Percentiles rank a stretch among this genome's conserved stretches.
phyloP scores from a whole-genome alignment of 2,329 filamentous ascomycete genomes.

The Colletotrichum abscissum region DNA sequence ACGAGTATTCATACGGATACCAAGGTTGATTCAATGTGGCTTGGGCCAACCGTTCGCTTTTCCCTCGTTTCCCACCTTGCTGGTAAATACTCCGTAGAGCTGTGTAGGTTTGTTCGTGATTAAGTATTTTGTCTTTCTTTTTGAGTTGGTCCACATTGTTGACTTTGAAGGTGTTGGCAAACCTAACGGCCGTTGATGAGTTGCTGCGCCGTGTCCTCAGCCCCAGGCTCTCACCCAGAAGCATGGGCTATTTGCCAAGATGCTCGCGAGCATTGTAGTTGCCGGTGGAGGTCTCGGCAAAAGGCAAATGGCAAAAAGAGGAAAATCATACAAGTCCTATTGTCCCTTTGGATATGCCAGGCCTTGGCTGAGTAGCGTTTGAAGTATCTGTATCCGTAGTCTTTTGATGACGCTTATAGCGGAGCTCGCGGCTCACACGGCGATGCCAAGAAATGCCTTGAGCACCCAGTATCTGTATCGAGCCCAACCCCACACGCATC shows the following conservation, averaged over 20 bases:
- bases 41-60: conserved; percentile 13
- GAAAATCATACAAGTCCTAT: not conserved
- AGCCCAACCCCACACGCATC: not conserved
- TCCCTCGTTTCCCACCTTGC: not conserved
- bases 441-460: not conserved
- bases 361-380: not conserved
- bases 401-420: not conserved
- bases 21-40: conserved; percentile 11
- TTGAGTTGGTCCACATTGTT: not conserved
- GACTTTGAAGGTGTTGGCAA: not conserved
- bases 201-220: conserved; percentile 29
- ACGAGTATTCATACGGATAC: not conserved
- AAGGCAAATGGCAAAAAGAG: not conserved
- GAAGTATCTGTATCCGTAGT: not conserved
- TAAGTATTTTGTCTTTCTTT: not conserved
- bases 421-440: not conserved
- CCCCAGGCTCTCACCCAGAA: not conserved
- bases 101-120: not conserved
- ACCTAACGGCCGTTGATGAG: not conserved
- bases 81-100: not conserved
- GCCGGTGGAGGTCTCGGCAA: conserved; percentile 1
- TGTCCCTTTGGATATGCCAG: not conserved
- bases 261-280: not conserved
- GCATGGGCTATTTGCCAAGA: not conserved
- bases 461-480: not conserved